A percentile compares a stretch with the other conserved stretches of the same genome.
Conservation (phyloP, 1,284 basidiomycete species). For the Ganoderma sinense region DNA sequence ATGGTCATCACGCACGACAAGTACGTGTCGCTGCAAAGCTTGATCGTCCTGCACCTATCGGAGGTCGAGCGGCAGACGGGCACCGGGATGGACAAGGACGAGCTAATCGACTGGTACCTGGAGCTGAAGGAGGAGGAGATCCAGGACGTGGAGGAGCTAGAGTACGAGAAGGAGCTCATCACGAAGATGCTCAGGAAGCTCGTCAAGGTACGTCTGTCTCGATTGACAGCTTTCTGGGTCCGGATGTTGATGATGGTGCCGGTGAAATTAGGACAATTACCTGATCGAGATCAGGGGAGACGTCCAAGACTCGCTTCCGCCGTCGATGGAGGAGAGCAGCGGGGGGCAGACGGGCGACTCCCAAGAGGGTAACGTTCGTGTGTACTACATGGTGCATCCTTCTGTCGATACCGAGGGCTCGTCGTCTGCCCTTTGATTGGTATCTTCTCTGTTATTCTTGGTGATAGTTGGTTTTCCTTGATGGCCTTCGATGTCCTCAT, state of each 20-base stretch:
- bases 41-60: constrained; percentile 86
- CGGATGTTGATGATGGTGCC: not conserved
- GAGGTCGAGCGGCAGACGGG: constrained; percentile 82
- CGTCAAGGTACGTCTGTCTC: constrained; percentile 70
- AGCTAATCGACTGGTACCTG: constrained; percentile 96
- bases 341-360: constrained; percentile 52
- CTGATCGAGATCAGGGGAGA: constrained; percentile 86
- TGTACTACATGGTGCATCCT: constrained; percentile 85
- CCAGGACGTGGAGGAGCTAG: constrained; percentile 88
- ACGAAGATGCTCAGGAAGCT: constrained; percentile 90
- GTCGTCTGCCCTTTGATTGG: constrained; percentile 39
- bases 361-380: constrained; percentile 65
- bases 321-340: constrained; percentile 64
- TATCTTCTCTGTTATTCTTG: not conserved
- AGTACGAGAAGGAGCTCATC: constrained; percentile 91
- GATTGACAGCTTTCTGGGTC: not conserved
- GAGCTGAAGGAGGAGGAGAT: constrained; percentile 89
- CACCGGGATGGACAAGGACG: constrained; percentile 85
- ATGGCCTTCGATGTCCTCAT: not conserved
- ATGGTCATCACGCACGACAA: constrained; percentile 96
- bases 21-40: constrained; percentile 90
- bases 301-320: constrained; percentile 77
- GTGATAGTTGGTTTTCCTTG: constrained; percentile 1
- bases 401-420: constrained; percentile 74
- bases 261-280: constrained; percentile 75